Percentiles rank a stretch among this genome's conserved stretches.
phyloP scores from a whole-genome alignment of 352 stramenopile genomes.

The Thalassiosira sp. region DNA sequence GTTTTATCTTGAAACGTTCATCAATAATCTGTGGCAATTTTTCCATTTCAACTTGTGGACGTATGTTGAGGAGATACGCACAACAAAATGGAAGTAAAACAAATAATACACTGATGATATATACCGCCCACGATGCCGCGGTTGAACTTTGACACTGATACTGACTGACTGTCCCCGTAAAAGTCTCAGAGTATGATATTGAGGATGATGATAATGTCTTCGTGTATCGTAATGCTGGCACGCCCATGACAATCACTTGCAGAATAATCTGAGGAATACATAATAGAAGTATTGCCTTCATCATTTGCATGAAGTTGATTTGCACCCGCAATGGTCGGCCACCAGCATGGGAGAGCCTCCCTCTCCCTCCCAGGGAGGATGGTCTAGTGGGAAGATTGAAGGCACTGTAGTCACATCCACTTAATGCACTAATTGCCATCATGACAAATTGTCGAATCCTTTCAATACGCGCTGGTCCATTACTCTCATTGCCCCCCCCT shows the following conservation, averaged over 20 bases:
- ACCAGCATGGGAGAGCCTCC: background rate
- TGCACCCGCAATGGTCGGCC: slow-evolving; percentile 14
- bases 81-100: slow-evolving; percentile 12
- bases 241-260: slow-evolving; percentile 25
- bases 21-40: slow-evolving; percentile 34
- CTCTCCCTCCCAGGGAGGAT: no score
- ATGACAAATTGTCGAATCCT: slow-evolving; percentile 12
- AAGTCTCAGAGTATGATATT: slow-evolving; percentile 7
- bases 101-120: slow-evolving; percentile 26
- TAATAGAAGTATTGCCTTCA: slow-evolving; percentile 25
- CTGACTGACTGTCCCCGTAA: background rate
- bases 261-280: slow-evolving; percentile 25
- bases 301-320: slow-evolving; percentile 25
- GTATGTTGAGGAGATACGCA: slow-evolving; percentile 36
- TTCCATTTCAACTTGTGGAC: slow-evolving; percentile 27
- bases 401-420: slow-evolving; percentile 8
- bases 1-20: slow-evolving; percentile 12
- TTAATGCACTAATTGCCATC: slow-evolving; percentile 18
- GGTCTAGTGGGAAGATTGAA: no score
- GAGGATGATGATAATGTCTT: no score
- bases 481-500: background rate
- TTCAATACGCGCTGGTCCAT: slow-evolving; percentile 8
- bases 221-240: slow-evolving; percentile 17
- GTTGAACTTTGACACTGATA: slow-evolving; percentile 31
- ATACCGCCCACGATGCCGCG: slow-evolving; percentile 8